Evolutionary conservation across 1,284 basidiomycete genomes (phyloP).

Genomic region (Dichomitus squalens): DNA sequence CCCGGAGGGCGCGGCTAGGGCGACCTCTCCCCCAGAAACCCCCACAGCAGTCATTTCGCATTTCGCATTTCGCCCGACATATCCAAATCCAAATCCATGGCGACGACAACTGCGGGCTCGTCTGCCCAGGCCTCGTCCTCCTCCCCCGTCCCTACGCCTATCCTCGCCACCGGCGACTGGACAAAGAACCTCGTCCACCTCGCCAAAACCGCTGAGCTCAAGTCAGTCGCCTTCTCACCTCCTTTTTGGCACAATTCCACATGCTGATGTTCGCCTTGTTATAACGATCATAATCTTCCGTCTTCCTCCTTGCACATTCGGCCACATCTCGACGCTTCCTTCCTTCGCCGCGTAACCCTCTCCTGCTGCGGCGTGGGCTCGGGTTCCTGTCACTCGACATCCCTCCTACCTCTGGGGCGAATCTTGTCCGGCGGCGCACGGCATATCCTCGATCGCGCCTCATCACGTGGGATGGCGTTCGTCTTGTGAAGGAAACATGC

Average conservation of each 20-base stretch:
- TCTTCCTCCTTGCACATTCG: not conserved
- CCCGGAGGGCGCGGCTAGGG: slow-evolving; percentile 24
- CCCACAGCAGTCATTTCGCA: slow-evolving; percentile 20
- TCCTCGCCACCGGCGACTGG: slow-evolving; percentile 80
- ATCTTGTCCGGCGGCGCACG: not conserved
- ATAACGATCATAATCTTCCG: not conserved
- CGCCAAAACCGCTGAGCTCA: slow-evolving; percentile 80
- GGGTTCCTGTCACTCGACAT: not conserved
- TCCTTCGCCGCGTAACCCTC: no score
- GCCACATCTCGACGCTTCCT: not conserved
- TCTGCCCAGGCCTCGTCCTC: slow-evolving; percentile 24
- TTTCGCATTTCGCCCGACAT: slow-evolving; percentile 6
- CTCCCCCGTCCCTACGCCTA: slow-evolving; percentile 36
- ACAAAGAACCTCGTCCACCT: slow-evolving; percentile 80
- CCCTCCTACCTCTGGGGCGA: not conserved
- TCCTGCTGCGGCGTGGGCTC: not conserved
- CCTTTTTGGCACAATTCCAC: not conserved
- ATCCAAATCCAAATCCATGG: slow-evolving; percentile 25
- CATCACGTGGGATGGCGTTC: slow-evolving; percentile 4
- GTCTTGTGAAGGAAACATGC: slow-evolving; percentile 67
- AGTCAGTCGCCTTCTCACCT: slow-evolving; percentile 47
- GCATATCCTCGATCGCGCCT: not conserved
- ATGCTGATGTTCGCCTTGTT: not conserved
- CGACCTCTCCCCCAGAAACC: slow-evolving; percentile 28
- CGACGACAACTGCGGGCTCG: slow-evolving; percentile 25